Evolutionary conservation across 345 rosid species (phyloP).

Genomic region (Eucalyptus albens): DNA sequence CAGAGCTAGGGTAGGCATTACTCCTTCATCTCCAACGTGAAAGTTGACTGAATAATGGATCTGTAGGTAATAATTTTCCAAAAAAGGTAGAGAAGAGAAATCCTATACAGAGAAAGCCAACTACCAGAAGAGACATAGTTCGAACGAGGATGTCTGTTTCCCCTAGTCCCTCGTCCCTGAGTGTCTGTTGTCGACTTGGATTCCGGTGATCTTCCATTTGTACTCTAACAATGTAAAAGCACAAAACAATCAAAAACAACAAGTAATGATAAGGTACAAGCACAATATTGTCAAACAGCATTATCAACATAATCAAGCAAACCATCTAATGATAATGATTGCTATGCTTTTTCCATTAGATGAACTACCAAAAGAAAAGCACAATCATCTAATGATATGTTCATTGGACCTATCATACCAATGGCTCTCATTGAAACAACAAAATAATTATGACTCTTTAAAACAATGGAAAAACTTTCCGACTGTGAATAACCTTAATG

Average conservation of each 20-base stretch:
- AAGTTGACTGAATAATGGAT: not conserved
- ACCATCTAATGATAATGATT: not conserved
- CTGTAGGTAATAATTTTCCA: not conserved
- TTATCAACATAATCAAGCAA: not conserved
- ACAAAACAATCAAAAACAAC: not conserved
- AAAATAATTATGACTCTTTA: not conserved
- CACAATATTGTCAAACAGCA: not conserved
- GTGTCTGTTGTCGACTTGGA: constrained; percentile 1
- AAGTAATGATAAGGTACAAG: not conserved
- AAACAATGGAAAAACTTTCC: not conserved
- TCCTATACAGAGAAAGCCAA: not conserved
- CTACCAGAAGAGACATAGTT: constrained; percentile 28
- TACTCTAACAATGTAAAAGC: constrained; percentile 14
- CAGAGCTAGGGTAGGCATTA: not conserved
- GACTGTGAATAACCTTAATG: not conserved
- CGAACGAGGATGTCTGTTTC: constrained; percentile 29
- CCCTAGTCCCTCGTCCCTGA: constrained; percentile 27
- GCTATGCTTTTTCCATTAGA: not conserved
- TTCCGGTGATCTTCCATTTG: constrained; percentile 1
- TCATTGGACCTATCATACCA: not conserved
- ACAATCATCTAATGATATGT: not conserved
- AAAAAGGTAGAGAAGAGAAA: not conserved
- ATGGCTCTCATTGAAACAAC: not conserved
- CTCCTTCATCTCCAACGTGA: not conserved
- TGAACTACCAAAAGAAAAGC: not conserved